These are phyloP conservation scores for Platanthera guangdongensis DNA, from an alignment of 106 monocot species.

Conservation along the genomic window DNA sequence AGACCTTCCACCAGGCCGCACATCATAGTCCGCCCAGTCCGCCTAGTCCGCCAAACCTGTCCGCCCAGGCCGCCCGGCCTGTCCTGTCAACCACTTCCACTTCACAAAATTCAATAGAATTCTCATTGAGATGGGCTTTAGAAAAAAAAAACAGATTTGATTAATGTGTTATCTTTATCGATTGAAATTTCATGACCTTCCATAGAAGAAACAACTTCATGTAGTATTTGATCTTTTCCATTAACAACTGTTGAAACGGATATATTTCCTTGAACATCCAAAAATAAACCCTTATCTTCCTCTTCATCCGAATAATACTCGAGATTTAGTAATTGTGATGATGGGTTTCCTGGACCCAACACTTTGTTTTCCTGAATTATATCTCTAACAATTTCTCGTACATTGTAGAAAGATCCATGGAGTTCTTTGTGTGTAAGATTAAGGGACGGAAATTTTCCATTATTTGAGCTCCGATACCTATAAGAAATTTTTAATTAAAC, in stretches of 20 bases:
- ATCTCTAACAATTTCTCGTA: constrained; percentile 88
- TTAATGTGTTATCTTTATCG: constrained; percentile 6
- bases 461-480: constrained; percentile 64
- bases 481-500: constrained; percentile 1
- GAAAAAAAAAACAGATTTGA: background rate
- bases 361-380: constrained; percentile 92
- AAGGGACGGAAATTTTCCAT: constrained; percentile 88
- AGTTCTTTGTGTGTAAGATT: constrained; percentile 95
- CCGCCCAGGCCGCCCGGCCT: too few species aligned
- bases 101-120: too few species aligned
- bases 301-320: constrained; percentile 34
- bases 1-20: too few species aligned
- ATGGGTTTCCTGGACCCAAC: constrained; percentile 55
- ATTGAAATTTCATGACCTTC: background rate
- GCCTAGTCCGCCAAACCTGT: too few species aligned
- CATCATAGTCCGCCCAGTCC: too few species aligned
- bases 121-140: constrained; percentile 8
- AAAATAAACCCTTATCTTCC: background rate
- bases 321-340: constrained; percentile 46
- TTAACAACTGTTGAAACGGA: constrained; percentile 17
- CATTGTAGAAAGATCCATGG: constrained; percentile 84
- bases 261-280: constrained; percentile 6
- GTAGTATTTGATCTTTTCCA: constrained; percentile 15
- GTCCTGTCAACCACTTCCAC: too few species aligned
- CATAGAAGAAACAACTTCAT: constrained; percentile 9